A percentile compares a stretch with the other conserved stretches of the same genome.
Conservation (phyloP, 2,329 filamentous ascomycete genomes). For the Volutella citrinella region DNA sequence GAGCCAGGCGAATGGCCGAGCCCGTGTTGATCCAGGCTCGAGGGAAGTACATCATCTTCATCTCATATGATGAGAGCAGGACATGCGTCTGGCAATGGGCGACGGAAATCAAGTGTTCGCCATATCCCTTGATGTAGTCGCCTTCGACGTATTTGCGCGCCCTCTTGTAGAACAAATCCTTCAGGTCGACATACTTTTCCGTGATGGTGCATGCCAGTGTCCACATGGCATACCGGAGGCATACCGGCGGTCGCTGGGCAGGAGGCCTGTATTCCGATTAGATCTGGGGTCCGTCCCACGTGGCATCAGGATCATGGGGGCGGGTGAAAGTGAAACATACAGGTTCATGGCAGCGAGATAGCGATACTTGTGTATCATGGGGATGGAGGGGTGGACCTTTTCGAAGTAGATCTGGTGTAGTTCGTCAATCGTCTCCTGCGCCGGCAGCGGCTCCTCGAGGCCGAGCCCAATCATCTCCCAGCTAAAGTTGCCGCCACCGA, state of each 20-base stretch:
- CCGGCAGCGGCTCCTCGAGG: slow-evolving; percentile 56
- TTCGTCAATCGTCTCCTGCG: slow-evolving; percentile 71
- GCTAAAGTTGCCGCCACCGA: slow-evolving; percentile 58
- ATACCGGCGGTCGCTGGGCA: slow-evolving; percentile 79
- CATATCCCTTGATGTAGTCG: slow-evolving; percentile 89
- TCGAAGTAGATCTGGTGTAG: slow-evolving; percentile 88
- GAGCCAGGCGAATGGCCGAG: slow-evolving; percentile 71
- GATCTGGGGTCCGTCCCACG: neutral
- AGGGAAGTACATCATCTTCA: slow-evolving; percentile 97
- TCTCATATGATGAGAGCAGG: slow-evolving; percentile 80
- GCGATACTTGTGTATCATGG: slow-evolving; percentile 85
- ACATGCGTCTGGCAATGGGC: slow-evolving; percentile 84
- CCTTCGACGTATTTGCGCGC: slow-evolving; percentile 86
- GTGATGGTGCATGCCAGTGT: slow-evolving; percentile 82
- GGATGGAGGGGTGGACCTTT: slow-evolving; percentile 80
- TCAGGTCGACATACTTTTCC: slow-evolving; percentile 76
- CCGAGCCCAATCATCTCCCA: slow-evolving; percentile 74
- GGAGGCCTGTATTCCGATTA: slow-evolving; percentile 54
- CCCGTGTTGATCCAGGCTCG: slow-evolving; percentile 93
- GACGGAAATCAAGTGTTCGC: slow-evolving; percentile 82
- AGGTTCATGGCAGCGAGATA: slow-evolving; percentile 88
- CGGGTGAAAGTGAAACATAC: slow-evolving; percentile 35
- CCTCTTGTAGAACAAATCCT: slow-evolving; percentile 85
- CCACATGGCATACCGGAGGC: slow-evolving; percentile 93
- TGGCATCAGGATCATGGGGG: neutral